Evolutionary conservation across 257 asterid genomes (phyloP), one percentile per base, ranked within the genome.

Genomic region (Penstemon davidsonii): DNA sequence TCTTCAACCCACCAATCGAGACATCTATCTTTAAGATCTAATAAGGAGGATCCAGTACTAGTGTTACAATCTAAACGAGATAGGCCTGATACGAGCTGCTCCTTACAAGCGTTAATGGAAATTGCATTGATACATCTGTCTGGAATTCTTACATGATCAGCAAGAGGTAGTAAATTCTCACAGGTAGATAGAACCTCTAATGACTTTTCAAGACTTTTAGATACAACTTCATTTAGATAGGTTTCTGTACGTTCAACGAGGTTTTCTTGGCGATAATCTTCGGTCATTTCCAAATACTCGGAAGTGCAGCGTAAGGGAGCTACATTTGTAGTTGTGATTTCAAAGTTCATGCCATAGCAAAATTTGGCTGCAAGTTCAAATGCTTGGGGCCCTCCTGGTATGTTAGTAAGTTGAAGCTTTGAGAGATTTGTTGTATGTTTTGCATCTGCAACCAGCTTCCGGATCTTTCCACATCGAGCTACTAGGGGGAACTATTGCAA

Each of bases 371-470:
- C 84, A 1, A 93, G 80, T 79, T 90, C 96, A 64, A 93, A 93
- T 1, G 96, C 61, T 59, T 84, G 90, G 2, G 96, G 90, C n/a
- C 97, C 97, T 4, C 99, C 97, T 0, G 96, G 99, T 15, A 90
- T 54, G 45, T 88, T 86, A 59, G 55, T 73, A 15, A 90, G 95
- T 8, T 82, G 91, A 6, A 93, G 33, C 33, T 25, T 25, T 25
- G 33, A 25, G 33, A 25, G 33, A 25, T 25, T 25, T 25, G 33
- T 25, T 25, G 33, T 25, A 25, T 25, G 33, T 25, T 25, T 25
- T 25, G 33, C 33, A 25, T 25, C 33, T 25, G 33, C 33, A 25
- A 25, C 33, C 33, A 25, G 33, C 33, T 25, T 25, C 33, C 33
- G 33, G 33, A 25, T 25, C 33, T 25, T 25, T 25, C 33, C 33